Base-by-base conservation (phyloP, 2,329 filamentous ascomycete genomes). In the Cytospora mali region DNA sequence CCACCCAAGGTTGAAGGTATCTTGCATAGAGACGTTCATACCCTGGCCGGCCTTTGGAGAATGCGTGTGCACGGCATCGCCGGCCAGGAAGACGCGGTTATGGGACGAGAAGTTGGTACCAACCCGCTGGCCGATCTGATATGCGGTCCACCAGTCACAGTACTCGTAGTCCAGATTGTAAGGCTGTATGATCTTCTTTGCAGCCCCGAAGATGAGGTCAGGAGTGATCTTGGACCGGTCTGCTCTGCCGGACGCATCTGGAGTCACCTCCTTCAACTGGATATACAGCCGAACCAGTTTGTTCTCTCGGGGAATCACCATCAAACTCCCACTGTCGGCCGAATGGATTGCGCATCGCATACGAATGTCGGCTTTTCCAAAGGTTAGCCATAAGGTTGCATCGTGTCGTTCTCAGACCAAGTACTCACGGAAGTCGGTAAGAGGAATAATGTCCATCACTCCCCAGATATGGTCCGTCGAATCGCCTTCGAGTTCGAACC, bases 1-100 rank as follows among this genome's bases (percentile, higher is more conserved):
- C 83, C 83, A 86, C 0, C 81, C 83, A 0, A 86, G 78, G 58
- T 85, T 86, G 70, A 79, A 84, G 3, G 72, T 74, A 71, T 91
- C 88, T 68, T 89, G 87, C 84, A 91, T 88, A 31, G 80, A 84
- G 2, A 89, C 84, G 67, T 91, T 91, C 87, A 91, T 90, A 14
- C 88, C 88, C 69, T 90, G 87, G 2, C 87, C 87, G 0, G 85
- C 87, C 69, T 89, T 89, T 23, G 86, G 87, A 6, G 70, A 71
- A 66, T 82, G 80, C 1, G 80, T 84, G 67, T 81, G 80, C 1
- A 84, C 83, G 1, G 86, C 88, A 72, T 91, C 89, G 2, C 89
- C 89, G 0, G 88, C 86, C 5, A 92, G 78, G 71, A 93, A 92
- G 11, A 93, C 79, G 4, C 87, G 80, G 27, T 83, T 79, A 14